These are phyloP conservation scores for Geotrichum aggregatum DNA, from an alignment of 1,139 yeast genomes.

Conservation along the genomic window DNA sequence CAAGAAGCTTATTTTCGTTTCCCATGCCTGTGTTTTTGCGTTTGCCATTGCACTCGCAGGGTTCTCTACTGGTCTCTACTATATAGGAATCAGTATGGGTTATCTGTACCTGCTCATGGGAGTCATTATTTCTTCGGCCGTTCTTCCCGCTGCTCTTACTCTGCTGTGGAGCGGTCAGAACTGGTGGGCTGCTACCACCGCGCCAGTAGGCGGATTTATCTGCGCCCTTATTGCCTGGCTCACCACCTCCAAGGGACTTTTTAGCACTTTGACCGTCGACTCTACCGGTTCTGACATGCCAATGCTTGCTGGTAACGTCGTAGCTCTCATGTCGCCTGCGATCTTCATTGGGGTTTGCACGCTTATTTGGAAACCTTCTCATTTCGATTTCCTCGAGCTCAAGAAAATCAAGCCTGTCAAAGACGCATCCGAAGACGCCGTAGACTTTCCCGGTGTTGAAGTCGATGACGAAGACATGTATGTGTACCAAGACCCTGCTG, in stretches of 20 bases:
- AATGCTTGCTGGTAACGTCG: conserved; percentile 81
- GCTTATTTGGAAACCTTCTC: conserved; percentile 52
- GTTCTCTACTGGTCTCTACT: conserved; percentile 73
- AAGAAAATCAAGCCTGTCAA: conserved; percentile 43
- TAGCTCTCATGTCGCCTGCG: conserved; percentile 72
- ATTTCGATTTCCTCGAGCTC: conserved; percentile 68
- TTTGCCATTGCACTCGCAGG: conserved; percentile 75
- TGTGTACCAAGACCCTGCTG: conserved; percentile 20
- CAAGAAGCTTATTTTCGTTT: conserved; percentile 59
- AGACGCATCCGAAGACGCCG: conserved; percentile 20
- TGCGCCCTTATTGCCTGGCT: conserved; percentile 50
- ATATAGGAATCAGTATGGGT: conserved; percentile 83
- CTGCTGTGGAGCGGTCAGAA: conserved; percentile 68
- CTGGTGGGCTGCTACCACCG: conserved; percentile 42
- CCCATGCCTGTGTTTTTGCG: conserved; percentile 60
- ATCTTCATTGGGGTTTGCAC: conserved; percentile 66
- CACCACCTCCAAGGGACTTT: conserved; percentile 41
- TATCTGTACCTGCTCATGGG: conserved; percentile 80
- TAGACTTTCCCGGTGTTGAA: conserved; percentile 19
- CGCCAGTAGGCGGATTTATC: conserved; percentile 48
- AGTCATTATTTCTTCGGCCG: conserved; percentile 79
- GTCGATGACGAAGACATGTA: conserved; percentile 17
- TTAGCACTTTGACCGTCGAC: conserved; percentile 48
- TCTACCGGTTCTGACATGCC: conserved; percentile 74
- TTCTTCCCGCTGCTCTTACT: conserved; percentile 69